Evolutionary conservation across 305 asterid species (phyloP).

Genomic region (Monarda citriodora): DNA sequence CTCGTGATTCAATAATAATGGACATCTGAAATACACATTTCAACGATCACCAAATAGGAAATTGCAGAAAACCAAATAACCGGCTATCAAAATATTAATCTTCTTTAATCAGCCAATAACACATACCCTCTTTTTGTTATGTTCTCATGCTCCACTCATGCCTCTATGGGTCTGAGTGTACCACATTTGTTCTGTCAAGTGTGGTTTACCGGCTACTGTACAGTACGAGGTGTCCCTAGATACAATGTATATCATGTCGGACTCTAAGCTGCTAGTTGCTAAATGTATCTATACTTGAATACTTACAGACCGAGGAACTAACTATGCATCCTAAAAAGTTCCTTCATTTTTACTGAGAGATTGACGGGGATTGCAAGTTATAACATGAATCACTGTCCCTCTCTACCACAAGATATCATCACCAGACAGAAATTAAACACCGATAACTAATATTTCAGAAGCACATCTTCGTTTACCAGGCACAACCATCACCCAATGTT

Average conservation of each 20-base stretch:
- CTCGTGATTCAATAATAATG: too few species aligned
- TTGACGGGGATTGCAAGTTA: background rate
- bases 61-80: too few species aligned
- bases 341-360: background rate
- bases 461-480: background rate
- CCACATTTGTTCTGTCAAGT: too few species aligned
- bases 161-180: too few species aligned
- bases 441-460: background rate
- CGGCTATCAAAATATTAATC: too few species aligned
- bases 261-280: background rate
- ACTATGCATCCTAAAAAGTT: background rate
- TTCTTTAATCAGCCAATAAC: too few species aligned
- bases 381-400: background rate
- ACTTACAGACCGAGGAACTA: background rate
- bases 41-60: too few species aligned
- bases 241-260: background rate
- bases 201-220: too few species aligned
- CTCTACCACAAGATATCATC: slow-evolving; percentile 3
- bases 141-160: too few species aligned
- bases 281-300: background rate
- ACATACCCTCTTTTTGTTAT: too few species aligned
- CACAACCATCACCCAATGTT: background rate
- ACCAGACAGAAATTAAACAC: background rate
- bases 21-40: too few species aligned
- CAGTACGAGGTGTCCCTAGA: background rate